These are phyloP conservation scores for Pseudogymnoascus sp. DNA, from an alignment of 2,329 filamentous ascomycete species.

Conservation along the genomic window DNA sequence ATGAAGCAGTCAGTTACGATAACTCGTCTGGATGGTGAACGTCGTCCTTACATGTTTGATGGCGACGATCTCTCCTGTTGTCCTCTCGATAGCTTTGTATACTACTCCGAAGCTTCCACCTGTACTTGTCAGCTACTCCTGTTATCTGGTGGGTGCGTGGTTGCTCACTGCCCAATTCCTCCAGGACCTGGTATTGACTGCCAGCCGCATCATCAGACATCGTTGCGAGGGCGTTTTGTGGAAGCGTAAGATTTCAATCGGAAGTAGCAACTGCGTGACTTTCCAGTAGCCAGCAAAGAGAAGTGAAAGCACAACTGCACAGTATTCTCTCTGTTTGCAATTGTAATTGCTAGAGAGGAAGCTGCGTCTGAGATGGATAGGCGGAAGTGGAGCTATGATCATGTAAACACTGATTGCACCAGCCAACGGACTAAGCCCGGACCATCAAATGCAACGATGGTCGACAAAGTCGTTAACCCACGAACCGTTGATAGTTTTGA, in stretches of 20 bases:
- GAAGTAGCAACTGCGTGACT: conserved; percentile 3
- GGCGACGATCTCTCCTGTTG: conserved; percentile 85
- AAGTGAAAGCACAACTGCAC: not conserved
- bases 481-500: not conserved
- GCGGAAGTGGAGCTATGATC: conserved; percentile 1
- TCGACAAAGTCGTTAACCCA: not conserved
- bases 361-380: conserved; percentile 8
- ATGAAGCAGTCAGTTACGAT: conserved; percentile 13
- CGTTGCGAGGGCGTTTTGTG: conserved; percentile 11
- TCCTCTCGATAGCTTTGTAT: conserved; percentile 89
- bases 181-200: conserved; percentile 84
- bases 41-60: conserved; percentile 76
- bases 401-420: conserved; percentile 7
- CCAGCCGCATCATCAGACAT: conserved; percentile 62
- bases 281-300: conserved; percentile 6
- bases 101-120: conserved; percentile 94
- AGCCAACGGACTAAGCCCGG: conserved; percentile 4
- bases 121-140: conserved; percentile 29
- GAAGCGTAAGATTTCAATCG: conserved; percentile 6
- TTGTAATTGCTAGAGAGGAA: not conserved
- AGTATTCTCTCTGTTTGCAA: conserved; percentile 1
- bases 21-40: not conserved
- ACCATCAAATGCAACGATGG: not conserved
- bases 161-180: conserved; percentile 85
- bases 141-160: not conserved